Evolutionary conservation across 305 asterid species (phyloP).

Genomic region (Caryopteris hybrid): DNA sequence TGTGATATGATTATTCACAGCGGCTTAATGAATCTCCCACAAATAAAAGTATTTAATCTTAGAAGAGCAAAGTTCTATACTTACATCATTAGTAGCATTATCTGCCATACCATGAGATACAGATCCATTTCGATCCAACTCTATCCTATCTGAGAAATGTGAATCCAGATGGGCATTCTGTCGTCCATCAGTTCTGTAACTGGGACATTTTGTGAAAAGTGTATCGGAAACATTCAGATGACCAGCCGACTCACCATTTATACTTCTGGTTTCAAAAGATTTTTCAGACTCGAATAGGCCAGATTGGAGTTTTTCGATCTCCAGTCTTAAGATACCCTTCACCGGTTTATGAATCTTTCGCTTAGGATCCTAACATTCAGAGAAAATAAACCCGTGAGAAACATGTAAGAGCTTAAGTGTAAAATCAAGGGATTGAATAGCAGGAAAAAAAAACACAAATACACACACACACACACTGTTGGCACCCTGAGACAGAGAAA

Average conservation of each 20-base stretch:
- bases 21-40: slow-evolving; percentile 12
- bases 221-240: slow-evolving; percentile 43
- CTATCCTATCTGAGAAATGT: slow-evolving; percentile 47
- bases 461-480: background rate
- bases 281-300: slow-evolving; percentile 56
- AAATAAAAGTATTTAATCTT: slow-evolving; percentile 3
- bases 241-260: slow-evolving; percentile 45
- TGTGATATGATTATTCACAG: background rate
- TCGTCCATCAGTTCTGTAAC: slow-evolving; percentile 44
- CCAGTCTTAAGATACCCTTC: slow-evolving; percentile 85
- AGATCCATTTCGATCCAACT: slow-evolving; percentile 71
- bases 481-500: background rate
- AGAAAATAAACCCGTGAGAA: slow-evolving; percentile 24
- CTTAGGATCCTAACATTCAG: slow-evolving; percentile 78
- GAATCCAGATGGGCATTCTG: slow-evolving; percentile 40
- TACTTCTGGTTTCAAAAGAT: slow-evolving; percentile 49
- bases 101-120: slow-evolving; percentile 44
- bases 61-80: slow-evolving; percentile 16
- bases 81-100: slow-evolving; percentile 56
- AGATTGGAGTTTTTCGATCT: slow-evolving; percentile 91
- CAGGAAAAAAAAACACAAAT: slow-evolving; percentile 7
- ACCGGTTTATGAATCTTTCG: slow-evolving; percentile 96
- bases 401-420: slow-evolving; percentile 11
- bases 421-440: background rate
- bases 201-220: slow-evolving; percentile 32